Evolutionary conservation across 257 asterid species (phyloP).

Genomic region (Solanum chilense): DNA sequence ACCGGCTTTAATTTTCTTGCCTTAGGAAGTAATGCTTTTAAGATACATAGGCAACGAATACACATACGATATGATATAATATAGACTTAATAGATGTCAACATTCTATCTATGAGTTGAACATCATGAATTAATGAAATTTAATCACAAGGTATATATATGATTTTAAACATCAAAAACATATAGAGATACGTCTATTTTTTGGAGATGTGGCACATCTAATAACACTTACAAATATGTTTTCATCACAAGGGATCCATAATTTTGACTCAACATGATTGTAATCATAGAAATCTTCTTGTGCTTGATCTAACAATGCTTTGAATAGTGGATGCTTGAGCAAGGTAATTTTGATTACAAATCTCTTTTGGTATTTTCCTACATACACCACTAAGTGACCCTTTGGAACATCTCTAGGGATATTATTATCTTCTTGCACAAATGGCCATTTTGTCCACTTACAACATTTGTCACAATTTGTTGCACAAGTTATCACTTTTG

Average conservation of each 20-base stretch:
- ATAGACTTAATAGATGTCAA: neutral
- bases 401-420: conserved; percentile 77
- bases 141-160: neutral
- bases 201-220: conserved; percentile 56
- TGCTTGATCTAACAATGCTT: conserved; percentile 73
- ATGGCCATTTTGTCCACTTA: conserved; percentile 33
- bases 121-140: neutral
- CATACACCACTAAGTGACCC: conserved; percentile 84
- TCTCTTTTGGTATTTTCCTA: conserved; percentile 59
- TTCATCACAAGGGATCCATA: conserved; percentile 79
- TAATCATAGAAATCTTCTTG: conserved; percentile 63
- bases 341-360: conserved; percentile 60
- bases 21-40: neutral
- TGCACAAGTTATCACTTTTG: conserved; percentile 22
- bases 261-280: conserved; percentile 37
- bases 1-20: neutral
- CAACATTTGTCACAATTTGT: conserved; percentile 31
- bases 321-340: conserved; percentile 67
- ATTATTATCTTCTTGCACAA: conserved; percentile 24
- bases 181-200: conserved; percentile 17
- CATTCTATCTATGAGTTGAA: neutral
- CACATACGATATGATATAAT: neutral
- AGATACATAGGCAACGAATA: neutral
- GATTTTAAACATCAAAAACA: conserved; percentile 21
- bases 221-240: conserved; percentile 55